Percentiles rank a stretch among this genome's conserved stretches.
Conservation (phyloP, 1,284 basidiomycete species). For the Meripilus lineatus region DNA sequence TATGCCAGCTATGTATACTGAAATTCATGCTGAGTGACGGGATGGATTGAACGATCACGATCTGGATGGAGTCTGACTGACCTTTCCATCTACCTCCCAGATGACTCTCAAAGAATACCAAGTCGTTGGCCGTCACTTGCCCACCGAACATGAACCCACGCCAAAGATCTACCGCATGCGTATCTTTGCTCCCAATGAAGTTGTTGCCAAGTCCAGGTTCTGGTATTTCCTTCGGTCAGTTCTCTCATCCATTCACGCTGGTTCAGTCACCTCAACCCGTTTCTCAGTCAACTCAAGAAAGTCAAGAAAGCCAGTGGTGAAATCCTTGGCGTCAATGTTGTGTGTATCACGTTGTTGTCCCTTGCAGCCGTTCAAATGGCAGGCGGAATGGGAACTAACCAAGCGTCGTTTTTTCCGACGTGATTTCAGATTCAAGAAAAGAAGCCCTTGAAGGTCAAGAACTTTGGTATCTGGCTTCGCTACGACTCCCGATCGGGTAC, state of each 20-base stretch:
- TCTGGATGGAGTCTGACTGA: too few species aligned
- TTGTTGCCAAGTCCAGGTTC: conserved; percentile 98
- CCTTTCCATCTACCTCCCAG: too few species aligned
- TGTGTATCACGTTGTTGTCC: conserved; percentile 55
- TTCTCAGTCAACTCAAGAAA: conserved; percentile 87
- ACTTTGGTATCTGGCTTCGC: conserved; percentile 99
- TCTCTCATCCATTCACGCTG: not conserved
- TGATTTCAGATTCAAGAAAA: conserved; percentile 85
- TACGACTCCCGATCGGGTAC: conserved; percentile 98
- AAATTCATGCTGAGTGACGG: too few species aligned
- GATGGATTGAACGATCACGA: too few species aligned
- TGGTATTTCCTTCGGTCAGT: conserved; percentile 95
- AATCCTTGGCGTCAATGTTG: conserved; percentile 97
- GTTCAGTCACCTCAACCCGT: conserved; percentile 9
- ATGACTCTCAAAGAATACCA: conserved; percentile 79
- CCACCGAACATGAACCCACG: conserved; percentile 88
- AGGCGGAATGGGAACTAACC: conserved; percentile 72
- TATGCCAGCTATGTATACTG: too few species aligned
- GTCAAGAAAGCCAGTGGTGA: conserved; percentile 99
- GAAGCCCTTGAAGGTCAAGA: conserved; percentile 98
- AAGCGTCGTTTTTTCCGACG: conserved; percentile 20
- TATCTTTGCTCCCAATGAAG: conserved; percentile 98
- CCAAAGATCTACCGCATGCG: conserved; percentile 99
- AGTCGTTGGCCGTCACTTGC: conserved; percentile 96
- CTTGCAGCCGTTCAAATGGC: conserved; percentile 84